A percentile compares a stretch with the other conserved stretches of the same genome.
Evolutionary conservation across 208 protist genomes (phyloP).

Genomic region (Leishmania mexicana): DNA sequence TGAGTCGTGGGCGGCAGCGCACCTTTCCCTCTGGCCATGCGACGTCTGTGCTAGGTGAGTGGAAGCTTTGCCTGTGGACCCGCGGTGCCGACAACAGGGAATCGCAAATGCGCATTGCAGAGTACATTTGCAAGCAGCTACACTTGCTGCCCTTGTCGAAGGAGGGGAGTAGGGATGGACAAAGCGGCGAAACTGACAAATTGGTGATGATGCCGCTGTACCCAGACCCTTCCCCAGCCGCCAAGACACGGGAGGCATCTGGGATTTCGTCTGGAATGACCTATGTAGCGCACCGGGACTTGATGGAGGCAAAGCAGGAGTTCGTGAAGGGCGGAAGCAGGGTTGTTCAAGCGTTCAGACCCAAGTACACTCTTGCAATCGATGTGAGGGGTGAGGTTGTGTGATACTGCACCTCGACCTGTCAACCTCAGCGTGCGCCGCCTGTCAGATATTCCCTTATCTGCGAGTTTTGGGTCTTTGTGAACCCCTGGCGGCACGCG

Average conservation of each 20-base stretch:
- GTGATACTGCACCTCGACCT: background rate
- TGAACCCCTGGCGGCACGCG: background rate
- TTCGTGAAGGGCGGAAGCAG: conserved; percentile 35
- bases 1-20: conserved; percentile 57
- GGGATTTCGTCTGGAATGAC: conserved; percentile 31
- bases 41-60: conserved; percentile 38
- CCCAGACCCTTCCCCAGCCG: conserved; percentile 2
- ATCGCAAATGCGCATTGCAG: conserved; percentile 67
- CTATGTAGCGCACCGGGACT: conserved; percentile 71
- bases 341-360: conserved; percentile 31
- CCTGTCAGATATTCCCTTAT: background rate
- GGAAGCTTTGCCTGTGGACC: conserved; percentile 89
- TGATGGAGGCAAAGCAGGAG: conserved; percentile 79
- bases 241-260: conserved; percentile 23
- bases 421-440: background rate
- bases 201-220: background rate
- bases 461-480: background rate
- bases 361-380: conserved; percentile 52
- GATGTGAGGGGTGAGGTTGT: background rate
- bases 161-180: background rate
- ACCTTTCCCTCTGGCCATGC: conserved; percentile 11
- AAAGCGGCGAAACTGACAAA: background rate
- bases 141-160: background rate
- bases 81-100: conserved; percentile 67
- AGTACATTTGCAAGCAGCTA: conserved; percentile 61